Conservation (phyloP, 2,329 filamentous ascomycete genomes). For the Fusarium metavorans region DNA sequence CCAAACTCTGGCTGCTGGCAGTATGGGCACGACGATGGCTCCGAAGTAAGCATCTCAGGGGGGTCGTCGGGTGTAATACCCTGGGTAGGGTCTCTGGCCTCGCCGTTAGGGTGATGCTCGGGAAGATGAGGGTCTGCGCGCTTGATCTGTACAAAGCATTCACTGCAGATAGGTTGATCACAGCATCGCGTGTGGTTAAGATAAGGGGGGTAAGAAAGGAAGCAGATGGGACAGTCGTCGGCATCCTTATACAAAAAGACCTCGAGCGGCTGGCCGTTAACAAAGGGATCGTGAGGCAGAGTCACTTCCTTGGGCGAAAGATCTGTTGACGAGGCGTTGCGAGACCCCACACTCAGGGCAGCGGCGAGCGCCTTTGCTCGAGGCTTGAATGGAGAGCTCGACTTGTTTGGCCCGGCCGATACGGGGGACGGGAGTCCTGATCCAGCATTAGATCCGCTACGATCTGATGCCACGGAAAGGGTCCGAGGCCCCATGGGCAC, state of each 20-base stretch:
- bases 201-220: constrained; percentile 94
- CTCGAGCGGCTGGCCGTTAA: constrained; percentile 95
- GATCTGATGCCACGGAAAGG: constrained; percentile 83
- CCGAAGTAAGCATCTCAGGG: constrained; percentile 81
- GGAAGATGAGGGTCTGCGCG: constrained; percentile 90
- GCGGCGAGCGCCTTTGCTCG: constrained; percentile 91
- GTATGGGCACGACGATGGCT: constrained; percentile 93
- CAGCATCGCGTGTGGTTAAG: constrained; percentile 95
- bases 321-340: constrained; percentile 78
- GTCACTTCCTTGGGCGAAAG: constrained; percentile 81
- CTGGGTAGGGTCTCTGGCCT: constrained; percentile 51
- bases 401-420: constrained; percentile 50
- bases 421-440: constrained; percentile 66
- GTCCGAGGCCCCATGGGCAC: constrained; percentile 84
- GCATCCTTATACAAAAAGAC: constrained; percentile 94
- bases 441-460: constrained; percentile 69
- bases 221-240: constrained; percentile 93
- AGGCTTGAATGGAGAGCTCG: constrained; percentile 76
- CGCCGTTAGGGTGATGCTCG: constrained; percentile 74
- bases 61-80: constrained; percentile 60
- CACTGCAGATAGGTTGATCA: constrained; percentile 95
- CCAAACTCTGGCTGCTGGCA: constrained; percentile 96
- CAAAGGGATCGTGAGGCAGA: constrained; percentile 84
- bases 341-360: constrained; percentile 78
- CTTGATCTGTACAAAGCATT: constrained; percentile 99